A percentile compares a stretch with the other conserved stretches of the same genome.
These are phyloP conservation scores for Yamadazyma sp. DNA, from an alignment of 805 yeast species.

Conservation along the genomic window DNA sequence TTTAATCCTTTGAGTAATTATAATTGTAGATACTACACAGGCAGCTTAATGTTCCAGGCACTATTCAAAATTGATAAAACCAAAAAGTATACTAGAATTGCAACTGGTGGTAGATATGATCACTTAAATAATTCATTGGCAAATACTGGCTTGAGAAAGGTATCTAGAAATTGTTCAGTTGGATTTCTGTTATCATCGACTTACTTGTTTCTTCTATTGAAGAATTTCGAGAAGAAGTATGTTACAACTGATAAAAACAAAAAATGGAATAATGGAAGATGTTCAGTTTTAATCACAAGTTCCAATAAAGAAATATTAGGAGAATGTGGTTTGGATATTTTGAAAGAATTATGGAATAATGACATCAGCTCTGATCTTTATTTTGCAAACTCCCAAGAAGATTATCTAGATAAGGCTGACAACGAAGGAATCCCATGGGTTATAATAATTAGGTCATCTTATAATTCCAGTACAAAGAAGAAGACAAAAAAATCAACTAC, in stretches of 20 bases:
- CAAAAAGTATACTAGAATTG: slow-evolving; percentile 49
- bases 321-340: slow-evolving; percentile 60
- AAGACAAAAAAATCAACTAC: slow-evolving; percentile 31
- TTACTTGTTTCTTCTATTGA: slow-evolving; percentile 34
- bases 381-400: slow-evolving; percentile 48
- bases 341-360: slow-evolving; percentile 68
- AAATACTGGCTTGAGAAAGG: slow-evolving; percentile 33
- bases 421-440: slow-evolving; percentile 74
- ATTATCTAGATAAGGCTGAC: slow-evolving; percentile 58
- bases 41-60: slow-evolving; percentile 87
- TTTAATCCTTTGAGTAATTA: slow-evolving; percentile 84
- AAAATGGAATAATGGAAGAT: slow-evolving; percentile 44
- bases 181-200: slow-evolving; percentile 77
- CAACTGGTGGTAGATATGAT: slow-evolving; percentile 96
- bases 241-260: slow-evolving; percentile 17
- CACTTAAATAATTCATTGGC: slow-evolving; percentile 63
- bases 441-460: slow-evolving; percentile 71
- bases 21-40: slow-evolving; percentile 72
- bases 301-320: slow-evolving; percentile 54
- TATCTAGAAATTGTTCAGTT: slow-evolving; percentile 53
- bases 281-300: slow-evolving; percentile 79
- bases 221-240: slow-evolving; percentile 18
- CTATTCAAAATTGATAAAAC: slow-evolving; percentile 59
- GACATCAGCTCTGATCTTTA: slow-evolving; percentile 74
- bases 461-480: slow-evolving; percentile 14